phyloP scores from a whole-genome alignment of 192 early-diverging fungal species.

The Coemansia sp. region DNA sequence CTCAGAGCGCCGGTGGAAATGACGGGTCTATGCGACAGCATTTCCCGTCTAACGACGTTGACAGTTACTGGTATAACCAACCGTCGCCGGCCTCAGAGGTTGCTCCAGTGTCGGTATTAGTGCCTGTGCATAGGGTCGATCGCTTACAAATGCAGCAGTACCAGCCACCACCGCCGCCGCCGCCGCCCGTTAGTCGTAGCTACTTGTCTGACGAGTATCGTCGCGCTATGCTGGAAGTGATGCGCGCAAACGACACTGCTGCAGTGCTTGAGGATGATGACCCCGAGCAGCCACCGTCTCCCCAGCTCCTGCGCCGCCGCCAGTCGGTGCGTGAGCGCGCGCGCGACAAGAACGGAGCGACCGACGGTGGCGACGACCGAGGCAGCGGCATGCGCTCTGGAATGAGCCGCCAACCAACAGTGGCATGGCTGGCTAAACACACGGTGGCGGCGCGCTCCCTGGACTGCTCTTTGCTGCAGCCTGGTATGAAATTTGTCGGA shows the following conservation, averaged over 20 bases:
- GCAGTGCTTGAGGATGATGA: conserved; percentile 21
- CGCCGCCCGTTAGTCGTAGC: background rate
- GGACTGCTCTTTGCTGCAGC: conserved; percentile 45
- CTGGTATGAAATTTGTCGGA: conserved; percentile 39
- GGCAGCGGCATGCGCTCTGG: background rate
- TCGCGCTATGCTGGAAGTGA: conserved; percentile 38
- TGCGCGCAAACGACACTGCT: conserved; percentile 15
- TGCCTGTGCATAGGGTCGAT: conserved; percentile 6
- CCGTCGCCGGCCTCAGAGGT: conserved; percentile 10
- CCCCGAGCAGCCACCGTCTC: conserved; percentile 1
- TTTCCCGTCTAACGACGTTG: conserved; percentile 52
- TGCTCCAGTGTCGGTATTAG: background rate
- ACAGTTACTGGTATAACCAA: conserved; percentile 60
- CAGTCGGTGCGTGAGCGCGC: background rate
- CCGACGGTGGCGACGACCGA: conserved; percentile 3
- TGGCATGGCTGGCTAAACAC: conserved; percentile 32
- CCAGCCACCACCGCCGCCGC: background rate
- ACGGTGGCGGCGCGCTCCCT: conserved; percentile 34
- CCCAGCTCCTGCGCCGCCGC: background rate
- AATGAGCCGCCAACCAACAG: background rate
- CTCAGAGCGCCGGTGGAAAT: background rate
- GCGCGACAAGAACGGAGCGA: conserved; percentile 7
- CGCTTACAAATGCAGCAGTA: conserved; percentile 5
- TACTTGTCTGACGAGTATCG: conserved; percentile 24
- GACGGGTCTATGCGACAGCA: conserved; percentile 9